A percentile compares a stretch with the other conserved stretches of the same genome.
Evolutionary conservation across 1,284 basidiomycete species (phyloP).

Genomic region (Phenoliferia sp.): DNA sequence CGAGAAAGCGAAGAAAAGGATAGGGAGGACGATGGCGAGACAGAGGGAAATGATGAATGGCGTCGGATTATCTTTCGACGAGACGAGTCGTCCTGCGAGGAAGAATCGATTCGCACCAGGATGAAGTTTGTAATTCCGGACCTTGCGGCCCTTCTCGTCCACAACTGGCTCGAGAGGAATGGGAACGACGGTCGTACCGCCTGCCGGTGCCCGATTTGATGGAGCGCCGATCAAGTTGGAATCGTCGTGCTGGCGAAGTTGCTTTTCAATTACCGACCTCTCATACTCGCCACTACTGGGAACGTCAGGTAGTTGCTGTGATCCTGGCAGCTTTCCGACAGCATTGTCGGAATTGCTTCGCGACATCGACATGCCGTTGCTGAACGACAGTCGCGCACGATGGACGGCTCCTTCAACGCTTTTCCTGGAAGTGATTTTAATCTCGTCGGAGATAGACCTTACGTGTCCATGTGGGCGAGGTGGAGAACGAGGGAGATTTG

Average conservation of each 20-base stretch:
- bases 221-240: not conserved
- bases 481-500: not conserved
- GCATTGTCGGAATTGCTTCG: not conserved
- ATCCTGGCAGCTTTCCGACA: not conserved
- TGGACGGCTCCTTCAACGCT: not conserved
- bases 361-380: not conserved
- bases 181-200: not conserved
- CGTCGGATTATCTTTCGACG: slow-evolving; percentile 75
- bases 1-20: slow-evolving; percentile 56
- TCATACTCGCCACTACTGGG: slow-evolving; percentile 2
- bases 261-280: not conserved
- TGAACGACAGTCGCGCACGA: not conserved
- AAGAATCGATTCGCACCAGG: slow-evolving; percentile 42
- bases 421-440: not conserved
- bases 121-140: slow-evolving; percentile 20
- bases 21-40: slow-evolving; percentile 42
- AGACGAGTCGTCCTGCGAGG: slow-evolving; percentile 62
- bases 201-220: not conserved
- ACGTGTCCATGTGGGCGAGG: not conserved
- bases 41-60: slow-evolving; percentile 64
- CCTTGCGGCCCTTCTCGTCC: not conserved
- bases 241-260: not conserved
- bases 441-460: not conserved
- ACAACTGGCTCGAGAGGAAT: not conserved
- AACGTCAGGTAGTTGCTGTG: not conserved